Base-by-base conservation (phyloP, 78 protist species). In the Monosiga brevicollis region DNA sequence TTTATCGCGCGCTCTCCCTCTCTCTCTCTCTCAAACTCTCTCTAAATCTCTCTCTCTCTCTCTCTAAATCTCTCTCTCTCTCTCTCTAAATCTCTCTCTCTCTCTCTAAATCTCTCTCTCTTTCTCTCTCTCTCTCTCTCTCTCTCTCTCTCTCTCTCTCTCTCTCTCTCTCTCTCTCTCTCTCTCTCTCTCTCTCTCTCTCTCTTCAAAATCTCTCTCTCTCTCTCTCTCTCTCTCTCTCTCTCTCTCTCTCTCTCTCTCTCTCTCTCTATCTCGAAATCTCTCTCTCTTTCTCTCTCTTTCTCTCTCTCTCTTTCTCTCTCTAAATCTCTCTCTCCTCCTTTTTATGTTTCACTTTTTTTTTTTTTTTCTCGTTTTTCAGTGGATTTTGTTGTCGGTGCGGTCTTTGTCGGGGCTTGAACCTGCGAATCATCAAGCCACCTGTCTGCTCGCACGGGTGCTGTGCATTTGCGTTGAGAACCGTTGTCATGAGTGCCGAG, bases 221-320 rank as follows among this genome's bases (percentile, higher is more conserved):
- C 35, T 77, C 73, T 78, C 36, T 84, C 81, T 42, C 36, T 84
- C 78, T 76, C 62, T 43, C 71, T 75, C 74, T 42, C 71, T 40
- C 37, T 76, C 39, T 77, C 80, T 83, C 70, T 83, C 79, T 49
- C 54, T 71, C 42, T 85, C 72, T 78, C 83, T 78, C 26, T 87
- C 42, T 87, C 34, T n/a, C 42, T 80, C 89, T 81, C 3, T 76
- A 29, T 71, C 76, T 40, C 26, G 37, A 11, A 42, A 72, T 86
- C 34, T 36, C 38, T 73, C 82, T 76, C 85, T 86, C 43, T 71
- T 34, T 86, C 82, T 86, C 42, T 86, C 80, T 71, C 49, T 86
- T 35, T 75, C 83, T 39, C 36, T 81, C 73, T 37, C 23, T 82
- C 76, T 83, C 2, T 78, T 82, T 82, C 62, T 49, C 62, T 49